These are phyloP conservation scores for Yamadazyma membranifaciens DNA, from an alignment of 1,139 yeast genomes.

Conservation along the genomic window DNA sequence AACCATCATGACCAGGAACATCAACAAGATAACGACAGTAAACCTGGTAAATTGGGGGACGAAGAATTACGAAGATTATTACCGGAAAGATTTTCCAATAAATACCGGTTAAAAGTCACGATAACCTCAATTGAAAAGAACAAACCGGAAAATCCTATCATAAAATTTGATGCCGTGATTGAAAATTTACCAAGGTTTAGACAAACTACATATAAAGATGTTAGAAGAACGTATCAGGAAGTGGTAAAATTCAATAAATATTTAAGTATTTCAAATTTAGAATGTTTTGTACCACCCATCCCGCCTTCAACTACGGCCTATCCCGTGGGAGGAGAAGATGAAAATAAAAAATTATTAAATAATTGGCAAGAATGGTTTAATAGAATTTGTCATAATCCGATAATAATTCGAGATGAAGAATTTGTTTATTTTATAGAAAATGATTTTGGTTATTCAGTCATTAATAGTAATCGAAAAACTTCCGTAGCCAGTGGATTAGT, in stretches of 20 bases:
- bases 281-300: conserved; percentile 88
- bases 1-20: background rate
- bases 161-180: conserved; percentile 40
- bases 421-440: conserved; percentile 84
- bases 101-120: conserved; percentile 29
- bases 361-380: conserved; percentile 87
- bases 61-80: conserved; percentile 42
- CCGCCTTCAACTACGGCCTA: conserved; percentile 75
- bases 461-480: conserved; percentile 51
- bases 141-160: conserved; percentile 45
- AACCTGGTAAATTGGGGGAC: conserved; percentile 27
- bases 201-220: conserved; percentile 65
- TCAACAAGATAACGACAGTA: conserved; percentile 6
- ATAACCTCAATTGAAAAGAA: conserved; percentile 38
- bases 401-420: conserved; percentile 83
- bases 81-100: conserved; percentile 50
- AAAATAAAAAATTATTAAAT: conserved; percentile 52
- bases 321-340: conserved; percentile 84
- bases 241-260: conserved; percentile 74
- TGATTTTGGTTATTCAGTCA: conserved; percentile 78
- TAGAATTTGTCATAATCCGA: conserved; percentile 69
- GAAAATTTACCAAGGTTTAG: conserved; percentile 71
- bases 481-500: conserved; percentile 80
- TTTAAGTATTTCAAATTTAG: conserved; percentile 77
- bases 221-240: conserved; percentile 81